Evolutionary conservation across 345 rosid species (phyloP).

Genomic region (Schrenkiella parvula): DNA sequence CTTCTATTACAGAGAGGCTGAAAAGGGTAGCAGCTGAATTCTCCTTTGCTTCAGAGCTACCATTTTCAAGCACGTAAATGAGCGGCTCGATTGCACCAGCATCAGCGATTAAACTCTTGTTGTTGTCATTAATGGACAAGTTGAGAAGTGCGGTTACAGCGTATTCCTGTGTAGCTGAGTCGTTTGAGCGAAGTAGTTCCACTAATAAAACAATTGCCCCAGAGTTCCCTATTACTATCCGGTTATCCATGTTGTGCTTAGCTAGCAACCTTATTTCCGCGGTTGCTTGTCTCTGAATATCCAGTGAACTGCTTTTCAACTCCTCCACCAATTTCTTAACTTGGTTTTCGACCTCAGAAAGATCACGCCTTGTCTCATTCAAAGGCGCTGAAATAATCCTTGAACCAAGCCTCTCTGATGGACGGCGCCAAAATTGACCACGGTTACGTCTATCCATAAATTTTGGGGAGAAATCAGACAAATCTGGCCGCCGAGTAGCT

Average conservation of each 20-base stretch:
- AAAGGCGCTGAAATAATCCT: constrained; percentile 69
- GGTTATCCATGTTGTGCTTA: constrained; percentile 78
- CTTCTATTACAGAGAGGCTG: constrained; percentile 93
- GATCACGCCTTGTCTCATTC: constrained; percentile 66
- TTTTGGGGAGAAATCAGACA: constrained; percentile 54
- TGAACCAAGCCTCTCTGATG: constrained; percentile 69
- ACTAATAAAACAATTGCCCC: constrained; percentile 74
- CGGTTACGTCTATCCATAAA: constrained; percentile 55
- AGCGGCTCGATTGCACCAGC: constrained; percentile 88
- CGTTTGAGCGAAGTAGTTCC: constrained; percentile 60
- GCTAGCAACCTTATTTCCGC: constrained; percentile 67
- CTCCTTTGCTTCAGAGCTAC: constrained; percentile 90
- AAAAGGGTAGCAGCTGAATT: constrained; percentile 97
- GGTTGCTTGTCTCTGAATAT: constrained; percentile 65
- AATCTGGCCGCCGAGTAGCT: constrained; percentile 48
- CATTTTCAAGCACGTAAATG: constrained; percentile 75
- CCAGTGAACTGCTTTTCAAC: constrained; percentile 53
- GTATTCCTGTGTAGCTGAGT: constrained; percentile 63
- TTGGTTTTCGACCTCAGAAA: constrained; percentile 67
- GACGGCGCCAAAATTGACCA: constrained; percentile 72
- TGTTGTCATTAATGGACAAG: constrained; percentile 85
- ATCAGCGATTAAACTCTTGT: constrained; percentile 72
- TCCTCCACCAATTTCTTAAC: constrained; percentile 72
- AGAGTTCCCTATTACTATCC: constrained; percentile 79
- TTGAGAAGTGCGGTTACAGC: constrained; percentile 96